Percentiles rank a stretch among this genome's conserved stretches.
Conservation (phyloP, 75 land plant species). For the Cryptomeria japonica region DNA sequence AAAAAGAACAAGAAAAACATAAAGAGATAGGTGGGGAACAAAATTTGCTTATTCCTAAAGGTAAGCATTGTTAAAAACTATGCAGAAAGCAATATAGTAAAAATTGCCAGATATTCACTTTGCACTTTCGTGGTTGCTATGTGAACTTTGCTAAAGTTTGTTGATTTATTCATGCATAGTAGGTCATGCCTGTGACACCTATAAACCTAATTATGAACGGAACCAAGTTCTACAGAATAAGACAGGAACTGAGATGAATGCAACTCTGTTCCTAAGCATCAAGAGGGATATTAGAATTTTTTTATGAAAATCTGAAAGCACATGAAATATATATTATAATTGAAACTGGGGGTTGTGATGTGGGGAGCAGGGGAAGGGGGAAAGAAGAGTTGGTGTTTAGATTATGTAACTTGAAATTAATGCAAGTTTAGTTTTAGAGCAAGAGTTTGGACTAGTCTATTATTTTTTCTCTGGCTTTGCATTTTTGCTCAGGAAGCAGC, state of each 20-base stretch:
- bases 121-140: not conserved
- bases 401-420: not conserved
- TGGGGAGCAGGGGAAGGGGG: not conserved
- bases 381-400: not conserved
- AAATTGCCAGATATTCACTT: not conserved
- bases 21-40: constrained; percentile 16
- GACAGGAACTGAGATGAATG: not conserved
- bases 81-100: not conserved
- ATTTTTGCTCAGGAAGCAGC: not conserved
- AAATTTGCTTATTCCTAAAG: not conserved
- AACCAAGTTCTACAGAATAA: not conserved
- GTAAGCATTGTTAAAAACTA: not conserved
- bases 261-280: not conserved
- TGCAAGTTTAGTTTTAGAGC: not conserved
- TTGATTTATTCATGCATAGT: not conserved
- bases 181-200: not conserved
- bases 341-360: no score
- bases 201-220: not conserved
- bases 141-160: not conserved
- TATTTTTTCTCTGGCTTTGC: not conserved
- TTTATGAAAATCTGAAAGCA: not conserved
- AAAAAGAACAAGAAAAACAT: constrained; percentile 10
- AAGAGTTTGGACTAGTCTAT: not conserved
- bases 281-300: not conserved
- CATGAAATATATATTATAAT: not conserved